Base-by-base conservation (phyloP, 352 stramenopile genomes). In the Globisporangium perplexum region DNA sequence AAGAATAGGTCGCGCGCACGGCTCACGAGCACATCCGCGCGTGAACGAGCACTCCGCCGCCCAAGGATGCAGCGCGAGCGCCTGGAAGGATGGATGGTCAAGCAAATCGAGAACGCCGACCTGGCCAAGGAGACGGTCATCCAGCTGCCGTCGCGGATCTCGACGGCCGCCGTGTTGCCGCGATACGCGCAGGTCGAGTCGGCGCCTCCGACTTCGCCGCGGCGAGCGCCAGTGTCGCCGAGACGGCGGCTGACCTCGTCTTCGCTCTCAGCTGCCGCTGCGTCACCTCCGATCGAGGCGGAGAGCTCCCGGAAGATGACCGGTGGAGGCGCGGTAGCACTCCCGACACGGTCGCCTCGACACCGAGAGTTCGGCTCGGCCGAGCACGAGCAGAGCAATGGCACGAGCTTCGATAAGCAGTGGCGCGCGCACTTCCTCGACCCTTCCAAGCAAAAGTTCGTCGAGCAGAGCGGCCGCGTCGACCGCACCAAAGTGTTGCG, bases 1-100 rank as follows among this genome's bases (percentile, higher is more conserved):
- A 14, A 42, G 14, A n/a, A 42, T n/a, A n/a, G n/a, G n/a, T n/a
- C n/a, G n/a, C n/a, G n/a, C n/a, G n/a, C n/a, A n/a, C n/a, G n/a
- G n/a, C n/a, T n/a, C n/a, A n/a, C n/a, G n/a, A n/a, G n/a, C n/a
- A n/a, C n/a, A n/a, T n/a, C n/a, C n/a, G n/a, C n/a, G n/a, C n/a
- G n/a, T n/a, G n/a, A n/a, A 15, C 36, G 36, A 44, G 31, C 33
- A 31, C 18, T 10, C 17, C 23, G 11, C 31, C 17, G 10, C 20
- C 22, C 18, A 22, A 14, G 18, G 36, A 89, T 91, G 80, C 77
- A 91, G 64, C 74, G 67, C 38, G 69, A 84, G 36, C 69, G 77
- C 2, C 51, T 91, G 45, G 80, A 89, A 62, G 74, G 77, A 77
- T 89, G 77, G 69, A 89, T 91, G 72, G 76, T 88, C 31, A 55